Conservation (phyloP, 352 stramenopile species). For the Globisporangium nunn region DNA sequence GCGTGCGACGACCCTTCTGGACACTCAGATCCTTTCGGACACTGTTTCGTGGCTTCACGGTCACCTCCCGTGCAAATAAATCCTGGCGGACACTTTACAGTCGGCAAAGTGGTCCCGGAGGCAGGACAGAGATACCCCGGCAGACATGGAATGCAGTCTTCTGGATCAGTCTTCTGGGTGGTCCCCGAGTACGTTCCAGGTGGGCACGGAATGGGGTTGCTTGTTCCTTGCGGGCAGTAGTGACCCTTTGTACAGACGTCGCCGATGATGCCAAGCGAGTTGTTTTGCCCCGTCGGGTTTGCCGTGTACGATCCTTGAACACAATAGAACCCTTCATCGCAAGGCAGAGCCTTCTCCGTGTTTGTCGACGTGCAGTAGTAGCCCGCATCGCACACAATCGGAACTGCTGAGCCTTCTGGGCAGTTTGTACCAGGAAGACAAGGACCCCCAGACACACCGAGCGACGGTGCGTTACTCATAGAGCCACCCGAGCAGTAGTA, state of each 20-base stretch:
- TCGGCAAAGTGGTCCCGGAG: slow-evolving; percentile 42
- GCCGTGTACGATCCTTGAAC: slow-evolving; percentile 78
- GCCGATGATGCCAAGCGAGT: slow-evolving; percentile 65
- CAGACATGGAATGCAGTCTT: slow-evolving; percentile 64
- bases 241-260: slow-evolving; percentile 63
- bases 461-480: slow-evolving; percentile 37
- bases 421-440: slow-evolving; percentile 87
- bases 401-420: slow-evolving; percentile 67
- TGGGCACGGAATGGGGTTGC: slow-evolving; percentile 73
- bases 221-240: slow-evolving; percentile 74
- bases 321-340: slow-evolving; percentile 83
- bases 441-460: slow-evolving; percentile 37
- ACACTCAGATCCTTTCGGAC: slow-evolving; percentile 72
- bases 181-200: slow-evolving; percentile 65
- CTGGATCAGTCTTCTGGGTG: slow-evolving; percentile 44
- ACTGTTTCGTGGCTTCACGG: slow-evolving; percentile 39
- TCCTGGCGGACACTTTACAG: slow-evolving; percentile 39
- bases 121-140: slow-evolving; percentile 50
- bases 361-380: slow-evolving; percentile 79
- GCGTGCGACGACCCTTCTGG: slow-evolving; percentile 46
- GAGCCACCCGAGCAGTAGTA: slow-evolving; percentile 80
- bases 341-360: slow-evolving; percentile 58
- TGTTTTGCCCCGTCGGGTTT: slow-evolving; percentile 60
- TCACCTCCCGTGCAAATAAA: slow-evolving; percentile 63
- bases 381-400: slow-evolving; percentile 75